These are phyloP conservation scores for Colletotrichum sp. DNA, from an alignment of 2,329 filamentous ascomycete genomes.

Conservation along the genomic window DNA sequence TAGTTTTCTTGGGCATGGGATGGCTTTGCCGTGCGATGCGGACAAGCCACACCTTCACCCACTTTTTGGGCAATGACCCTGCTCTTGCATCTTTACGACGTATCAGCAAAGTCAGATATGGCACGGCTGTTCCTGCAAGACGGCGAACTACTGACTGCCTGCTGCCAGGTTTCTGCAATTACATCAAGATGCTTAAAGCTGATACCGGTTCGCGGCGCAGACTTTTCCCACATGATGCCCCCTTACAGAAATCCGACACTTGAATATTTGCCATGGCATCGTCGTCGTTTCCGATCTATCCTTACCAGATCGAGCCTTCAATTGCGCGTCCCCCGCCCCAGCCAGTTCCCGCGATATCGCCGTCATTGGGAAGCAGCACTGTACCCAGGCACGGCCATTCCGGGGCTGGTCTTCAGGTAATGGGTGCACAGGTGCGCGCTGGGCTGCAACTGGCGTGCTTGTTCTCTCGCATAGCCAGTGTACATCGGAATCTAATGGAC, in stretches of 20 bases:
- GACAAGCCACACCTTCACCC: conserved; percentile 13
- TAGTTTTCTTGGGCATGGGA: conserved; percentile 5
- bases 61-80: conserved; percentile 3
- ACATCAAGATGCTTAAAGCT: not conserved
- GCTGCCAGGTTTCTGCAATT: conserved; percentile 1
- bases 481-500: not conserved
- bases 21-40: conserved; percentile 12
- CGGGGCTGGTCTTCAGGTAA: not conserved
- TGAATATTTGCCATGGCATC: not conserved
- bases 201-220: not conserved
- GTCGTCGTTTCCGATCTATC: conserved; percentile 2
- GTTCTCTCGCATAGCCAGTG: not conserved
- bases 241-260: not conserved
- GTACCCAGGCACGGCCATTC: conserved; percentile 4
- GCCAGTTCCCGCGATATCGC: not conserved
- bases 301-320: conserved; percentile 5
- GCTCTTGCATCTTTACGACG: not conserved
- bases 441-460: not conserved
- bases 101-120: not conserved
- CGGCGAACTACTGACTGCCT: not conserved
- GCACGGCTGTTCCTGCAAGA: conserved; percentile 1
- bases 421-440: not conserved
- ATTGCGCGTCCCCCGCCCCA: conserved; percentile 15
- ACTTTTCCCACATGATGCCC: not conserved
- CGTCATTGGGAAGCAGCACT: conserved; percentile 6